Base-by-base conservation (phyloP, 1,284 basidiomycete species). In the Trametes polyzona region DNA sequence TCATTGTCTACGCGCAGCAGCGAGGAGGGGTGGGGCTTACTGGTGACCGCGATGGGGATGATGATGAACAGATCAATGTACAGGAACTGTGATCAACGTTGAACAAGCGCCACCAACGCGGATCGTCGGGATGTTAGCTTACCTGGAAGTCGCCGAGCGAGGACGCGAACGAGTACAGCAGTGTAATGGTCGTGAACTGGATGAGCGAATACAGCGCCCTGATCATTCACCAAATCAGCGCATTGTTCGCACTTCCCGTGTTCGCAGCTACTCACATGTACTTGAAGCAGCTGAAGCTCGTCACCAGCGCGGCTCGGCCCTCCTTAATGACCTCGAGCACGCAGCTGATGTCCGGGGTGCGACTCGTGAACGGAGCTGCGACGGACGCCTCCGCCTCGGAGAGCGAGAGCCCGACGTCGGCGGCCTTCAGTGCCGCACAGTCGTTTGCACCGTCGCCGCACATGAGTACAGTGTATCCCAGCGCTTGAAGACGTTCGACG, bases 391-490 rank as follows among this genome's bases (percentile, higher is more conserved):
- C 97, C 0, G 97, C 97, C 72, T 99, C 97, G 0, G 95, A 97
- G 14, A 99, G 76, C 4, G 96, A 98, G 46, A 99, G 86, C 1
- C 97, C 97, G 29, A 99, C 95, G 68, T 99, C 97, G 11, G 97
- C 97, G 5, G 97, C 96, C 75, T 99, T 99, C 64, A 99, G 82
- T 19, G 97, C 97, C 27, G 96, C 95, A 70, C 96, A 99, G 70
- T 99, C 97, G 72, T 99, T 99, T 5, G 97, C 97, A 27, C 97
- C 97, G 70, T 99, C 97, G 36, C 97, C 97, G 69, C 97, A 99
- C 89, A 99, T 98, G 6, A 97, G 83, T 11, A 98, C 96, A 0
- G 93, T 97, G 71, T 98, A 99, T 8, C 96, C 96, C 9, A 99
- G 82, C 4, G 83, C 79, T 71, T 99, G 97, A 21, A 99, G 80